Evolutionary conservation across 2,329 filamentous ascomycete genomes (phyloP).

Genomic region (Penicillium sp.): DNA sequence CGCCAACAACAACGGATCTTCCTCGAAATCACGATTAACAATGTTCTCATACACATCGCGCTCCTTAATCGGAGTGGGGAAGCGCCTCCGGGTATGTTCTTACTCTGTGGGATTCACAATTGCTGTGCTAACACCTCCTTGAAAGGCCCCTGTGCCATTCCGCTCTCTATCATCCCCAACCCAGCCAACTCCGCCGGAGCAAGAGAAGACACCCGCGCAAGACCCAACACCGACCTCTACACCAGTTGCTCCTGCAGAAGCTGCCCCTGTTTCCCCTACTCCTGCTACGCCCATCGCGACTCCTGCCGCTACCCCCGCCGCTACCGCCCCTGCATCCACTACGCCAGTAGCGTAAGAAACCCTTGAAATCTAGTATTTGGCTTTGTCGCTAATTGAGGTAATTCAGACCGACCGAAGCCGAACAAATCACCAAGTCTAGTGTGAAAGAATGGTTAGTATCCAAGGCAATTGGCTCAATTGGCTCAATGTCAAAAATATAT

Average conservation of each 20-base stretch:
- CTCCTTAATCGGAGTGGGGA: slow-evolving; percentile 22
- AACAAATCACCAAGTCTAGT: slow-evolving; percentile 13
- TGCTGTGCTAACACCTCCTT: background rate
- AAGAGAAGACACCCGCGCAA: slow-evolving; percentile 8
- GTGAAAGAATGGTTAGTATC: slow-evolving; percentile 34
- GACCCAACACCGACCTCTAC: slow-evolving; percentile 2
- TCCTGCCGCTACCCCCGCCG: background rate
- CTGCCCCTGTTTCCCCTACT: background rate
- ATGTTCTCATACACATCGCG: slow-evolving; percentile 28
- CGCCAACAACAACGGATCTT: slow-evolving; percentile 11
- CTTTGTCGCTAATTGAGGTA: slow-evolving; percentile 3
- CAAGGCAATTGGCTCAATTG: background rate
- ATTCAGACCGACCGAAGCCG: slow-evolving; percentile 14
- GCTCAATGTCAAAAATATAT: background rate
- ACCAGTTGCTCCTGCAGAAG: background rate
- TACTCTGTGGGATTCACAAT: background rate
- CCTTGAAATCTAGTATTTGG: background rate
- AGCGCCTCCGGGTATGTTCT: slow-evolving; percentile 22
- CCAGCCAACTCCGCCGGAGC: slow-evolving; percentile 17
- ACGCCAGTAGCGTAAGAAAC: slow-evolving; percentile 13
- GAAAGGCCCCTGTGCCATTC: slow-evolving; percentile 17
- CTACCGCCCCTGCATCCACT: slow-evolving; percentile 1
- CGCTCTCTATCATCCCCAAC: slow-evolving; percentile 23
- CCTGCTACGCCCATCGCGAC: background rate
- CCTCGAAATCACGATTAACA: slow-evolving; percentile 10